These are phyloP conservation scores for Sporopachydermia quercuum DNA, from an alignment of 805 yeast species.

Conservation along the genomic window DNA sequence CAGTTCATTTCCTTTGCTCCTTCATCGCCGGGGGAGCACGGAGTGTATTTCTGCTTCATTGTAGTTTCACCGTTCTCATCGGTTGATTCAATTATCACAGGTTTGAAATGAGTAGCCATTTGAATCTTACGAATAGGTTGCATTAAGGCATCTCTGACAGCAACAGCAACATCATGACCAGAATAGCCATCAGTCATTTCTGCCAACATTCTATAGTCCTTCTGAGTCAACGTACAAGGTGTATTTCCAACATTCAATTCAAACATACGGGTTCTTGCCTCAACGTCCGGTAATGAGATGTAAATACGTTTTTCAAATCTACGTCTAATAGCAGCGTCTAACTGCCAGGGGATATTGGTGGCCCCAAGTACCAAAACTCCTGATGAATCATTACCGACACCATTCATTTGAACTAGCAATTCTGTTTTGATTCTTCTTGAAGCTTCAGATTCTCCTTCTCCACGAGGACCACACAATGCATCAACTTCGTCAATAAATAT, in stretches of 20 bases:
- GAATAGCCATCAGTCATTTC: constrained; percentile 95
- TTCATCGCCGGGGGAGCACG: constrained; percentile 94
- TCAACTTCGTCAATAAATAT: constrained; percentile 97
- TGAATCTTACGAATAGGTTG: constrained; percentile 94
- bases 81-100: constrained; percentile 29
- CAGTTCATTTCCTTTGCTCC: constrained; percentile 83
- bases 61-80: constrained; percentile 16
- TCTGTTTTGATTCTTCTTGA: constrained; percentile 93
- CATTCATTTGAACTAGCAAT: constrained; percentile 93
- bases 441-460: constrained; percentile 96
- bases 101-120: constrained; percentile 87
- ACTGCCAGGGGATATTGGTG: constrained; percentile 97
- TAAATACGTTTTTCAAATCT: constrained; percentile 92
- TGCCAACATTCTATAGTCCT: constrained; percentile 66
- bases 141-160: constrained; percentile 94
- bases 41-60: constrained; percentile 43
- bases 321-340: constrained; percentile 94
- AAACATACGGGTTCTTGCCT: constrained; percentile 87
- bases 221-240: constrained; percentile 60
- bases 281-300: constrained; percentile 88
- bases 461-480: constrained; percentile 95
- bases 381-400: constrained; percentile 87
- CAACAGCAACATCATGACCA: constrained; percentile 94
- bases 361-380: constrained; percentile 96
- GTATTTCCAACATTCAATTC: constrained; percentile 84